These are phyloP conservation scores for Claviceps paspali DNA, from an alignment of 2,329 filamentous ascomycete genomes.

Conservation along the genomic window DNA sequence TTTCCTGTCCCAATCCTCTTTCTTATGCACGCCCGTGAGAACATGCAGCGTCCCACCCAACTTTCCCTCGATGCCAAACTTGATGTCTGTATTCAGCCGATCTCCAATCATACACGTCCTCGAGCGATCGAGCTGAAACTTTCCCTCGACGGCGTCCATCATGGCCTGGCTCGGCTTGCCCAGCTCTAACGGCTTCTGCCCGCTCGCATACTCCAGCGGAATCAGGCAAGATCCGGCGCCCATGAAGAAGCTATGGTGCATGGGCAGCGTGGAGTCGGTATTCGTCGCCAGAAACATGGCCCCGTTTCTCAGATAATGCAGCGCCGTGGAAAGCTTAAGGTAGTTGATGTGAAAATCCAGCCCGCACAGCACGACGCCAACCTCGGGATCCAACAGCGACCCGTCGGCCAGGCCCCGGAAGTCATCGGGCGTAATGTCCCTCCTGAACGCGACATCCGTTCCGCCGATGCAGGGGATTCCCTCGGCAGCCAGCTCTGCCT, in stretches of 20 bases:
- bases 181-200: constrained; percentile 56
- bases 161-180: constrained; percentile 97
- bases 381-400: constrained; percentile 66
- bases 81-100: constrained; percentile 85
- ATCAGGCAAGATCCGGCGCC: constrained; percentile 75
- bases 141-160: constrained; percentile 98
- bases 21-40: constrained; percentile 75
- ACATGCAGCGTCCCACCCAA: constrained; percentile 86
- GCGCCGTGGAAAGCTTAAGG: constrained; percentile 71
- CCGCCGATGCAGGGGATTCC: constrained; percentile 70
- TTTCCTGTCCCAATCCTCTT: constrained; percentile 64
- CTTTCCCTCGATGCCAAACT: constrained; percentile 81
- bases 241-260: constrained; percentile 69
- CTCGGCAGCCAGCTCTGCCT: constrained; percentile 72
- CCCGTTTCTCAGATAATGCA: constrained; percentile 71
- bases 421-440: constrained; percentile 68
- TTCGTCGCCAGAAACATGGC: constrained; percentile 89
- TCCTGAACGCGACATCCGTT: constrained; percentile 62
- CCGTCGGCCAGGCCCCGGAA: constrained; percentile 64
- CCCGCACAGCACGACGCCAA: constrained; percentile 77
- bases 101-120: constrained; percentile 94
- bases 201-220: constrained; percentile 59
- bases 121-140: constrained; percentile 73
- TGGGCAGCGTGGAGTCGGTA: constrained; percentile 77
- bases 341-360: constrained; percentile 95